These are phyloP conservation scores for Trichophyton rubrum DNA, from an alignment of 2,329 filamentous ascomycete species.

Conservation along the genomic window DNA sequence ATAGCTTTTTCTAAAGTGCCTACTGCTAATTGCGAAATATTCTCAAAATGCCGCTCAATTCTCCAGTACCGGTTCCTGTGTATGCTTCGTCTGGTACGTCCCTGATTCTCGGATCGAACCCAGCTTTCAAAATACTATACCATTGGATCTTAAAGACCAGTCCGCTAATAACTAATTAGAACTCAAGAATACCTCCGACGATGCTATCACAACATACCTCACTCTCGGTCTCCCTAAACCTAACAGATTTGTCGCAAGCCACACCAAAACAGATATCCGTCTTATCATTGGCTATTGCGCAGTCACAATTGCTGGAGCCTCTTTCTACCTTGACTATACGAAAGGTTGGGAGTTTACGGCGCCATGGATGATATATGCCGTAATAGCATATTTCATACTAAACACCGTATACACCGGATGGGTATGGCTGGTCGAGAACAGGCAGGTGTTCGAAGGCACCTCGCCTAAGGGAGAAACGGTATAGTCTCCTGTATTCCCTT, in stretches of 20 bases:
- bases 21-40: not conserved
- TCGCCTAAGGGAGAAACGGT: slow-evolving; percentile 54
- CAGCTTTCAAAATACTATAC: not conserved
- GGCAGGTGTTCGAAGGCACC: slow-evolving; percentile 67
- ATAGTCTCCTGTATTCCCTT: slow-evolving; percentile 13
- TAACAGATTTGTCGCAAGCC: slow-evolving; percentile 59
- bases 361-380: slow-evolving; percentile 64
- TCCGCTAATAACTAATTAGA: slow-evolving; percentile 42
- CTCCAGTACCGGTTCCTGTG: slow-evolving; percentile 28
- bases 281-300: slow-evolving; percentile 72
- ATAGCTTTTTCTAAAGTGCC: not conserved
- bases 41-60: not conserved
- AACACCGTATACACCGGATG: slow-evolving; percentile 71
- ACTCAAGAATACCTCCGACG: slow-evolving; percentile 92
- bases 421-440: slow-evolving; percentile 72
- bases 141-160: not conserved
- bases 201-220: slow-evolving; percentile 86
- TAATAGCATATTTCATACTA: slow-evolving; percentile 63
- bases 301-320: slow-evolving; percentile 65
- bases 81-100: slow-evolving; percentile 34
- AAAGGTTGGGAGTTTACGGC: slow-evolving; percentile 81
- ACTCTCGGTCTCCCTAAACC: slow-evolving; percentile 55
- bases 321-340: slow-evolving; percentile 86
- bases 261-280: slow-evolving; percentile 68
- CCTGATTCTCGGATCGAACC: slow-evolving; percentile 9